Base-by-base conservation (phyloP, 805 yeast genomes). In the Suhomyces tanzawaensis region DNA sequence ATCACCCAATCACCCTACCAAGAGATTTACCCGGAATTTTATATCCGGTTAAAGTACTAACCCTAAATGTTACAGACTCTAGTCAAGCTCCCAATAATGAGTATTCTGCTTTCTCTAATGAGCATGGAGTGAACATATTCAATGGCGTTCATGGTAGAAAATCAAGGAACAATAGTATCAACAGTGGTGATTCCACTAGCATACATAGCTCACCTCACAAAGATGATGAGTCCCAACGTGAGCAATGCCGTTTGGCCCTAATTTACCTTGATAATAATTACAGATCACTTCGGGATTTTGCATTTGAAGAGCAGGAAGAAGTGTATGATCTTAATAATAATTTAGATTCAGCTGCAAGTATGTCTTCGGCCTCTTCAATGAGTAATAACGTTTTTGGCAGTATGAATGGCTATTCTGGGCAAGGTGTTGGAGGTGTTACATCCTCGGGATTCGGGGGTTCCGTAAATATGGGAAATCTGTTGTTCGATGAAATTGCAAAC, bases 1-100 rank as follows among this genome's bases (percentile, higher is more conserved):
- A 24, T 2, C 29, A 18, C 12, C 62, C 62, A 4, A 41, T 47
- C 7, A 59, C 67, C 0, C 46, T 62, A 16, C 66, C 68, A 1
- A 37, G 19, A 11, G 47, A 49, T 15, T 17, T 62, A 3, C 55
- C 55, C 0, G 66, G 65, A 1, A 41, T 62, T 4, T 42, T 62
- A 15, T 60, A 60, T 33, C 68, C 68, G 5, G 26, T 44, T 11
- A 45, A 46, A n/a, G 49, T 48, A 9, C 34, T 48, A 21, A 51
- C 49, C 27, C 29, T 41, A 22, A 40, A 29, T 16, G 13, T 36
- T 15, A 13, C 27, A 24, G 27, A 24, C 13, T 7, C 27, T 8
- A 9, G 6, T 7, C 6, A 24, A 5, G n/a, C 13, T 6, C 12
- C 27, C 13, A 24, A 8, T 24, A 5, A 9, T 5, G 19, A 23